Evolutionary conservation across 495 filamentous ascomycete genomes (phyloP).

Genomic region (Saxophila tyrrhenica): DNA sequence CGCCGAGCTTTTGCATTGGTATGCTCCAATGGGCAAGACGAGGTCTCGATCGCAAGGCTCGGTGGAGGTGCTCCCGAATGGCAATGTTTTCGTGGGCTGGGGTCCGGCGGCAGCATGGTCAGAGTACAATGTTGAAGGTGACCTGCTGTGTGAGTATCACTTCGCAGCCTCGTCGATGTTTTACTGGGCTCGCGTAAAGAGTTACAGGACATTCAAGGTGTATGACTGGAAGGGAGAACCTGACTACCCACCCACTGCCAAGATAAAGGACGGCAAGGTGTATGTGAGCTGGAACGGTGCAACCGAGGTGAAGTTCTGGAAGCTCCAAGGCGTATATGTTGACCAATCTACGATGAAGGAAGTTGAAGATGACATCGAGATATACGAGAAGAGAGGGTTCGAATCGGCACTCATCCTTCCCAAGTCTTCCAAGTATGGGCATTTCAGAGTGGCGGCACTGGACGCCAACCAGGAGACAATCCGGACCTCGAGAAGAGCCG

Average conservation of each 20-base stretch:
- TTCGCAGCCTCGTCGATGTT: conserved; percentile 3
- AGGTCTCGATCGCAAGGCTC: too few species aligned
- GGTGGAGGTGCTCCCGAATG: conserved; percentile 44
- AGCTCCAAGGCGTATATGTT: background rate
- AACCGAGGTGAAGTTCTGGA: conserved; percentile 11
- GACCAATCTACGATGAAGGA: too few species aligned
- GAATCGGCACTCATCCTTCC: too few species aligned
- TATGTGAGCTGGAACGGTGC: conserved; percentile 18
- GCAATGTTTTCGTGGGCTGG: conserved; percentile 49
- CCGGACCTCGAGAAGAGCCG: too few species aligned
- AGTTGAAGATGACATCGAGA: background rate
- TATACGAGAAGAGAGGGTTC: too few species aligned
- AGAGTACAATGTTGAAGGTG: conserved; percentile 41
- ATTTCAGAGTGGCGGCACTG: too few species aligned
- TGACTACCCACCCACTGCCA: conserved; percentile 6
- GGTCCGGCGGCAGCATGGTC: conserved; percentile 45
- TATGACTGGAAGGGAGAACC: conserved; percentile 14
- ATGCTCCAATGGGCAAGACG: too few species aligned
- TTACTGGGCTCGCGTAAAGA: conserved; percentile 3
- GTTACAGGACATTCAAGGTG: conserved; percentile 15
- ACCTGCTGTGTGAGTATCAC: conserved; percentile 15
- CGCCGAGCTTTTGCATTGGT: too few species aligned
- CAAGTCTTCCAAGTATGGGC: too few species aligned
- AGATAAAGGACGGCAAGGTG: conserved; percentile 1
- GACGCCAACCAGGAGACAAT: too few species aligned